These are phyloP conservation scores for Dendrocalamus sinicus DNA, from an alignment of 176 grass and related monocot genomes.

Conservation along the genomic window DNA sequence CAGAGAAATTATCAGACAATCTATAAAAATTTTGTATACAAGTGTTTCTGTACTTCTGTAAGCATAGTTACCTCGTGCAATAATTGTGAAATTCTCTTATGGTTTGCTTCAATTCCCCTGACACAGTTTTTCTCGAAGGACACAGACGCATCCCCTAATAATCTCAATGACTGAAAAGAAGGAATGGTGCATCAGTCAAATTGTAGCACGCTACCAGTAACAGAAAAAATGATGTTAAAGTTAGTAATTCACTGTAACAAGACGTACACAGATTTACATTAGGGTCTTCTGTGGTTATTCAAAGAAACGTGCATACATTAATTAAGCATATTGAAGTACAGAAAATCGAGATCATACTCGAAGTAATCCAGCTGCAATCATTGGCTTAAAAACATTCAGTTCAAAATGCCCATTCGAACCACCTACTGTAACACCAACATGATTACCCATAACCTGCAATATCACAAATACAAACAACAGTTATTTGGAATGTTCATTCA, in stretches of 20 bases:
- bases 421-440: slow-evolving; percentile 85
- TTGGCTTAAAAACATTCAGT: slow-evolving; percentile 92
- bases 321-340: slow-evolving; percentile 19
- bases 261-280: slow-evolving; percentile 1
- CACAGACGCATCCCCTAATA: slow-evolving; percentile 86
- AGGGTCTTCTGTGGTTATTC: neutral
- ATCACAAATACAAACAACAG: slow-evolving; percentile 22
- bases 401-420: slow-evolving; percentile 97
- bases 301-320: slow-evolving; percentile 13
- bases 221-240: slow-evolving; percentile 22
- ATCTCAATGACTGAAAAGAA: slow-evolving; percentile 72
- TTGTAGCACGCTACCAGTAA: slow-evolving; percentile 23
- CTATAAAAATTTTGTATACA: slow-evolving; percentile 5
- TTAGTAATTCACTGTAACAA: slow-evolving; percentile 21
- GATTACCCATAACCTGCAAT: slow-evolving; percentile 91
- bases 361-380: slow-evolving; percentile 92
- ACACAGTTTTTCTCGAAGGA: slow-evolving; percentile 98
- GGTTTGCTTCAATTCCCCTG: slow-evolving; percentile 93
- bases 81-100: slow-evolving; percentile 86
- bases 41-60: neutral
- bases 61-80: slow-evolving; percentile 77
- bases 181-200: neutral
- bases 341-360: slow-evolving; percentile 57
- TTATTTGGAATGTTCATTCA: neutral
- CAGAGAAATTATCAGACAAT: slow-evolving; percentile 35